Evolutionary conservation across 2,329 filamentous ascomycete genomes (phyloP).

Genomic region (Paracoccidioides brasiliensis): DNA sequence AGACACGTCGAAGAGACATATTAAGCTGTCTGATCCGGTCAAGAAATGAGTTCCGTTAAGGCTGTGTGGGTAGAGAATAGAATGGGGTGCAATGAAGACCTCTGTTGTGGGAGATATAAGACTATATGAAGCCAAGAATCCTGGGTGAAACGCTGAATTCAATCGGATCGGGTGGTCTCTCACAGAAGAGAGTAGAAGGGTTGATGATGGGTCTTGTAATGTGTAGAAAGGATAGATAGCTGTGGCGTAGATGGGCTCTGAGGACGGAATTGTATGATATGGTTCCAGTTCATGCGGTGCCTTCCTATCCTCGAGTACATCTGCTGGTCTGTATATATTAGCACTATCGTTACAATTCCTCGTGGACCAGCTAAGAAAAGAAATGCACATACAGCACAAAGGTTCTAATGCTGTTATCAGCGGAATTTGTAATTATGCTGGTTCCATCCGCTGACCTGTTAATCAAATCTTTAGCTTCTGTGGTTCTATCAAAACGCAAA

Average conservation of each 20-base stretch:
- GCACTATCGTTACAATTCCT: not conserved
- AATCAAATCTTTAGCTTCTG: not conserved
- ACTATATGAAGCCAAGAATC: conserved; percentile 40
- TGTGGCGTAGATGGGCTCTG: conserved; percentile 41
- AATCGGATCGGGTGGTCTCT: conserved; percentile 45
- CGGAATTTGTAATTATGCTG: conserved; percentile 41
- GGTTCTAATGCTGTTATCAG: conserved; percentile 38
- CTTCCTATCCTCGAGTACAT: conserved; percentile 32
- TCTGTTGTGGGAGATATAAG: conserved; percentile 44
- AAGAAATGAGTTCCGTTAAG: conserved; percentile 40
- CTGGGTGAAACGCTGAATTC: conserved; percentile 40
- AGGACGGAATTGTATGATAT: conserved; percentile 34
- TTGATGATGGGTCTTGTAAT: conserved; percentile 37
- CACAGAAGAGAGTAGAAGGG: conserved; percentile 39
- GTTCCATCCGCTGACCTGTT: conserved; percentile 44
- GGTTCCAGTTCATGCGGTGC: conserved; percentile 28
- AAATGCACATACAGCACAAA: conserved; percentile 38
- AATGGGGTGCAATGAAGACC: conserved; percentile 41
- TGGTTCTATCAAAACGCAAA: not conserved
- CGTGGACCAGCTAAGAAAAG: not conserved
- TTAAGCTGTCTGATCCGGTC: conserved; percentile 41
- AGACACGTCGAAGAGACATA: conserved; percentile 44
- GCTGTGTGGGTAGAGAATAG: conserved; percentile 38
- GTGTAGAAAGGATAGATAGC: conserved; percentile 43
- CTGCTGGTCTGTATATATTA: conserved; percentile 27